Evolutionary conservation across 306 rosid species (phyloP).

Genomic region (Inga oerstediana): DNA sequence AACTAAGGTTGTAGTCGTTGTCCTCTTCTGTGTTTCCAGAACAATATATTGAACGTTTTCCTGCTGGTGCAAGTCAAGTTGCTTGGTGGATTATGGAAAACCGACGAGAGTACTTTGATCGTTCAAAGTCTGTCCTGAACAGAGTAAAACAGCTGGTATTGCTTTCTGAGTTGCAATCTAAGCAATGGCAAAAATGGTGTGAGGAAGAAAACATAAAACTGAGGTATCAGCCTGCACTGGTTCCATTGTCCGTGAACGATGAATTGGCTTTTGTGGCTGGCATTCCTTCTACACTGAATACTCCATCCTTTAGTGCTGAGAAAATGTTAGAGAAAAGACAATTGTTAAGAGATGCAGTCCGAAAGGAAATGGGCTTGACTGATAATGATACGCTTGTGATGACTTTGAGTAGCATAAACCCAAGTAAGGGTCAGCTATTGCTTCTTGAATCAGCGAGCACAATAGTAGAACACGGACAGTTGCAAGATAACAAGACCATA

Average conservation of each 20-base stretch:
- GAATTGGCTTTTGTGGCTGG: constrained; percentile 88
- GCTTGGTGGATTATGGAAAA: constrained; percentile 99
- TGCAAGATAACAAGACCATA: constrained; percentile 38
- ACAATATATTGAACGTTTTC: constrained; percentile 74
- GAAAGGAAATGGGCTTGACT: constrained; percentile 78
- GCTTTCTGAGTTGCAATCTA: constrained; percentile 77
- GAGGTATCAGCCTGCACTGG: constrained; percentile 63
- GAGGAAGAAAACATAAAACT: constrained; percentile 72
- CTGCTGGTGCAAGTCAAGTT: constrained; percentile 81
- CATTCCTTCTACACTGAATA: constrained; percentile 74
- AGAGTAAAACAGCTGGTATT: constrained; percentile 72
- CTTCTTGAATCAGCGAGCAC: constrained; percentile 72
- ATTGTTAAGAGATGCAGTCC: constrained; percentile 59
- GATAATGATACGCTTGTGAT: constrained; percentile 80
- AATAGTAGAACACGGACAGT: constrained; percentile 43
- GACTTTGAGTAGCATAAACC: constrained; percentile 85
- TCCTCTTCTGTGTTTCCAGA: constrained; percentile 49
- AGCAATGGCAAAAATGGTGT: constrained; percentile 83
- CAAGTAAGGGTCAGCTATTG: constrained; percentile 87
- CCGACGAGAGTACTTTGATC: constrained; percentile 80
- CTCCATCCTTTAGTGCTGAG: constrained; percentile 62
- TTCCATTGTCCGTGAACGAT: constrained; percentile 82
- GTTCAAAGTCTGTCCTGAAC: constrained; percentile 67
- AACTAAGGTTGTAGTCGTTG: not conserved
- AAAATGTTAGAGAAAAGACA: constrained; percentile 68